Evolutionary conservation across 2,329 filamentous ascomycete genomes (phyloP).

Genomic region (Aspergillus sp.): DNA sequence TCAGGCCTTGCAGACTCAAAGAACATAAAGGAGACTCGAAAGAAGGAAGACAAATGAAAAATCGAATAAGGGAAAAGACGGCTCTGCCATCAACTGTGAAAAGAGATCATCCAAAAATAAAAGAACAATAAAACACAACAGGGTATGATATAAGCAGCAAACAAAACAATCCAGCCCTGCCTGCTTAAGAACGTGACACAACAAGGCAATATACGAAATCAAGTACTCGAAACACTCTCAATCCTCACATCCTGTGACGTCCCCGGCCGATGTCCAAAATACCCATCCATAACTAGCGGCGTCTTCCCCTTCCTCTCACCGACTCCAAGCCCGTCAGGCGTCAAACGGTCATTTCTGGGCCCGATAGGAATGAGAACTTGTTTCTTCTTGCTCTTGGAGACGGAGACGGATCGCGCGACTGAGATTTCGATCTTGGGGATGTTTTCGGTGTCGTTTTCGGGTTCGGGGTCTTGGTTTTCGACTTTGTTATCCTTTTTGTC

Average conservation of each 20-base stretch:
- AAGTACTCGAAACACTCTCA: slow-evolving; percentile 11
- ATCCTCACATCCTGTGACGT: slow-evolving; percentile 28
- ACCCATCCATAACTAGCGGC: slow-evolving; percentile 22
- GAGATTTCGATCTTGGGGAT: slow-evolving; percentile 28
- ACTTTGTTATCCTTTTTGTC: slow-evolving; percentile 8
- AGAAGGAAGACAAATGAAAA: not conserved
- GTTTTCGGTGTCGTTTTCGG: slow-evolving; percentile 5
- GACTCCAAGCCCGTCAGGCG: slow-evolving; percentile 21
- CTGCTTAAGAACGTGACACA: not conserved
- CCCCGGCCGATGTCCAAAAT: slow-evolving; percentile 23
- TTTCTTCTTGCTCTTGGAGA: slow-evolving; percentile 26
- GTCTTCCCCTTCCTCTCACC: slow-evolving; percentile 21
- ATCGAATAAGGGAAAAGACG: not conserved
- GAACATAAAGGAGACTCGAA: not conserved
- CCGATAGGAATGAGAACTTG: slow-evolving; percentile 33
- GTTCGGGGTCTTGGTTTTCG: slow-evolving; percentile 2
- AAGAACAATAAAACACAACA: not conserved
- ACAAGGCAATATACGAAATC: not conserved
- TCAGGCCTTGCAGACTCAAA: no score
- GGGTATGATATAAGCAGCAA: not conserved
- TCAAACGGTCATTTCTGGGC: slow-evolving; percentile 16
- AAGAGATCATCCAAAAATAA: not conserved
- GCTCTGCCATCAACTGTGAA: not conserved
- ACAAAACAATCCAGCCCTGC: not conserved
- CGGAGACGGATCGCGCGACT: slow-evolving; percentile 33